These are phyloP conservation scores for Botrytis paeoniae DNA, from an alignment of 2,329 filamentous ascomycete genomes.

Conservation along the genomic window DNA sequence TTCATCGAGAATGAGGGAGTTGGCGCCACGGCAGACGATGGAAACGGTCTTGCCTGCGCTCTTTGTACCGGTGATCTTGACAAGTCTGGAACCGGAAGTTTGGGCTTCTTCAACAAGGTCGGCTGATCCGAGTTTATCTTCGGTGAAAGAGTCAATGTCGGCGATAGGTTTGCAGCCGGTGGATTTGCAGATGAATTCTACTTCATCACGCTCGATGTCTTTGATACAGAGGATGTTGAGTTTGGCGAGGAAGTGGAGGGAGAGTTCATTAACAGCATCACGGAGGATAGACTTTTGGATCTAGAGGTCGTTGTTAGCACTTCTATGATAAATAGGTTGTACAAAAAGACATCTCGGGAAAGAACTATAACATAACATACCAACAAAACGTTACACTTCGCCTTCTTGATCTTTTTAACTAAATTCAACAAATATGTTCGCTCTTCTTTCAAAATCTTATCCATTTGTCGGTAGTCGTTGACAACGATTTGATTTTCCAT, in stretches of 20 bases:
- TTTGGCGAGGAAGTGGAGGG: constrained; percentile 95
- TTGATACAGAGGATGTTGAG: constrained; percentile 94
- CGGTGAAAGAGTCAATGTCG: constrained; percentile 96
- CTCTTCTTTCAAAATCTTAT: constrained; percentile 99
- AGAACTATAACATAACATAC: background rate
- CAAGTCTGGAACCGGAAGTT: constrained; percentile 82
- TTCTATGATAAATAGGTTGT: background rate
- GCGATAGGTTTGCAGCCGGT: constrained; percentile 98
- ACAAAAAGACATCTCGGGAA: background rate
- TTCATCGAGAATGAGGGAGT: constrained; percentile 91
- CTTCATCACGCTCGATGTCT: constrained; percentile 97
- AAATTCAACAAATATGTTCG: constrained; percentile 96
- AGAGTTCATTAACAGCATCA: constrained; percentile 96
- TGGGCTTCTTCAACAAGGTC: constrained; percentile 93
- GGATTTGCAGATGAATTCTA: constrained; percentile 99
- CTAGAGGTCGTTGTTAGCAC: constrained; percentile 51
- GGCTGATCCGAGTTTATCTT: constrained; percentile 93
- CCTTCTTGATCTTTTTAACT: constrained; percentile 99
- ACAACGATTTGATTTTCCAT: constrained; percentile 99
- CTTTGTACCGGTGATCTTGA: constrained; percentile 92
- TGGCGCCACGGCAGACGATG: constrained; percentile 91
- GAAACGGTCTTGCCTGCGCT: constrained; percentile 83
- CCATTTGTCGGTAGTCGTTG: constrained; percentile 99
- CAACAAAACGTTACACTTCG: constrained; percentile 84
- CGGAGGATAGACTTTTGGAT: constrained; percentile 98